These are phyloP conservation scores for Xylaria digitata DNA, from an alignment of 2,329 filamentous ascomycete genomes.

Conservation along the genomic window DNA sequence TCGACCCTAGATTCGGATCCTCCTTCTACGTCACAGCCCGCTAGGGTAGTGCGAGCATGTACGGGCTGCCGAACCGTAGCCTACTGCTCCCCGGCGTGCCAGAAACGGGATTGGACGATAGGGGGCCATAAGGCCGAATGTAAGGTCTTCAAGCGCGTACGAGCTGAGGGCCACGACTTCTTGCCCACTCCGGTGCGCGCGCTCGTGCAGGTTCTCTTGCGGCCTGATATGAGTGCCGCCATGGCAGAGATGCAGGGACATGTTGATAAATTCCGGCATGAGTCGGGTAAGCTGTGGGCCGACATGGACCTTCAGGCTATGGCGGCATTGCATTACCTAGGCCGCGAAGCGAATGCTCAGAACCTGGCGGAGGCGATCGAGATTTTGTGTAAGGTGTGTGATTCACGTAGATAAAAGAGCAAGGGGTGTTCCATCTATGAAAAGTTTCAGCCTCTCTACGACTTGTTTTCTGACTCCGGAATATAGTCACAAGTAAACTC, in stretches of 20 bases:
- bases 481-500: constrained; percentile 70
- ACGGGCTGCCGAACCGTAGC: constrained; percentile 63
- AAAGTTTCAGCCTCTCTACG: too few relatives aligned
- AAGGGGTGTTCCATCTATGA: background rate
- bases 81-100: constrained; percentile 67
- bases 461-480: constrained; percentile 10
- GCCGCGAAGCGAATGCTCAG: constrained; percentile 52
- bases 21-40: constrained; percentile 29
- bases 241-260: constrained; percentile 61
- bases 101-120: constrained; percentile 64
- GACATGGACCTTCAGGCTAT: constrained; percentile 63
- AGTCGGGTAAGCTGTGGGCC: constrained; percentile 51
- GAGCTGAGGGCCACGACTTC: constrained; percentile 50
- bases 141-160: constrained; percentile 56
- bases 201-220: constrained; percentile 63
- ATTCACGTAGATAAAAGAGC: background rate
- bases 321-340: constrained; percentile 62
- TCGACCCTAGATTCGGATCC: constrained; percentile 40
- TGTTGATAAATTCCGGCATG: constrained; percentile 53
- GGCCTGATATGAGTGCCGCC: constrained; percentile 49
- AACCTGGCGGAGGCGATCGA: constrained; percentile 57
- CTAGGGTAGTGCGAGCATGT: constrained; percentile 55
- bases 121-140: constrained; percentile 66
- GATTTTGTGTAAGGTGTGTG: constrained; percentile 65
- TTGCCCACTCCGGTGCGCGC: constrained; percentile 68